Evolutionary conservation across 495 filamentous ascomycete species (phyloP), one percentile per base, ranked within the genome.

Genomic region (Podospora comata): DNA sequence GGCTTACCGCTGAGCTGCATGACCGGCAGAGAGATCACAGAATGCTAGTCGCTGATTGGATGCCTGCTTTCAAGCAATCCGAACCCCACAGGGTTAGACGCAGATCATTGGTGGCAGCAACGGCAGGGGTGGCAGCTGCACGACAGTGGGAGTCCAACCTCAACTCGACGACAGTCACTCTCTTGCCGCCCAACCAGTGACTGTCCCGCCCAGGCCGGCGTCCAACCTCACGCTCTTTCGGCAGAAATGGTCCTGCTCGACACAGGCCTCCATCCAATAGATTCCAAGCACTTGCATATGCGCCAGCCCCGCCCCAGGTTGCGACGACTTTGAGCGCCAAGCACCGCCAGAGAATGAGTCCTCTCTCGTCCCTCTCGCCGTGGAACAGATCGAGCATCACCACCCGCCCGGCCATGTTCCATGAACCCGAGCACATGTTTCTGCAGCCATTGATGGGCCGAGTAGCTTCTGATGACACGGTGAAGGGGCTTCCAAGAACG

Each of bases 1-100:
- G 60, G 76, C 71, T 77, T 78, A 68, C 76, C 77, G 77, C 77
- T 74, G 71, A 71, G 66, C 69, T 77, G 76, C 77, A 76, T 72
- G 72, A 62, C 67, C 66, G 70, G 71, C 76, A 76, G 73, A 72
- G 72, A 67, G 69, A 75, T 79, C 77, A 79, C 77, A 67, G 69
- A 64, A 55, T 62, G 65, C 32, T 34, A 60, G 18, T 16, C 13
- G 27, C 18, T 76, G 73, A 79, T 79, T 79, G 77, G 77, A 48
- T 57, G 30, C 16, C 44, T 71, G 72, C 71, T 74, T 70, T 48
- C 15, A 67, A 60, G 65, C 70, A 61, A 62, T 19, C 57, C 27
- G 64, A 44, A 16, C 48, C 30, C 44, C 64, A 34, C 63, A 28
- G 54, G 48, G 19, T 48, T 20, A 16, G 27, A 34, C 71, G 63